Percentiles rank a stretch among this genome's conserved stretches.
phyloP scores from a whole-genome alignment of 2,329 filamentous ascomycete genomes.

The Blumeriella jaapii region DNA sequence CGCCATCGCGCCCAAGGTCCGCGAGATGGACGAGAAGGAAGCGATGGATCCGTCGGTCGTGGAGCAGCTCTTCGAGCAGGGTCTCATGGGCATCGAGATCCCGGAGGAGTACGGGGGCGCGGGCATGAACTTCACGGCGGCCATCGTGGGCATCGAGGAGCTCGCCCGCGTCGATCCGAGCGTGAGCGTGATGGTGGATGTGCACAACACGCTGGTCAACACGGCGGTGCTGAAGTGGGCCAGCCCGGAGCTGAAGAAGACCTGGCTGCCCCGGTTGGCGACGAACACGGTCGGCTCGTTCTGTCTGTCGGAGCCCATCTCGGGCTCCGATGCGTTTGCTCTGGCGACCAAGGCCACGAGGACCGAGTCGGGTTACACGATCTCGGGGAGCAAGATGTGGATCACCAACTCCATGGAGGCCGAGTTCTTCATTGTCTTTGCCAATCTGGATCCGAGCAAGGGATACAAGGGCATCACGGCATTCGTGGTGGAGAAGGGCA shows the following conservation, averaged over 20 bases:
- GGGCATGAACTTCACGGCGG: slow-evolving; percentile 97
- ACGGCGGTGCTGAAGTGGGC: slow-evolving; percentile 83
- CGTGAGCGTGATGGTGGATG: slow-evolving; percentile 89
- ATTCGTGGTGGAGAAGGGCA: slow-evolving; percentile 86
- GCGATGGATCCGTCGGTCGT: slow-evolving; percentile 80
- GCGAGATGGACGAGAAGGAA: slow-evolving; percentile 97
- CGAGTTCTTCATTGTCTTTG: slow-evolving; percentile 93
- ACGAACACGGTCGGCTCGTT: slow-evolving; percentile 87
- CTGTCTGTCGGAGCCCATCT: slow-evolving; percentile 84
- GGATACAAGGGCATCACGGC: slow-evolving; percentile 96
- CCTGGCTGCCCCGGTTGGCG: slow-evolving; percentile 80
- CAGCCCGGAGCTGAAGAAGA: slow-evolving; percentile 64
- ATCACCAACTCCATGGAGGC: slow-evolving; percentile 97
- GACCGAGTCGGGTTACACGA: slow-evolving; percentile 71
- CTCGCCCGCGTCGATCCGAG: slow-evolving; percentile 87
- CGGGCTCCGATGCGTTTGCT: slow-evolving; percentile 92
- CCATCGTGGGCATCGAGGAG: slow-evolving; percentile 95
- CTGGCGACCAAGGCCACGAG: slow-evolving; percentile 82
- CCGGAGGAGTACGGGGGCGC: slow-evolving; percentile 94
- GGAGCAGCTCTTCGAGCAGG: slow-evolving; percentile 93
- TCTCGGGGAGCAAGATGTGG: slow-evolving; percentile 97
- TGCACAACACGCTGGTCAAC: slow-evolving; percentile 97
- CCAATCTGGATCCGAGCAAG: slow-evolving; percentile 83
- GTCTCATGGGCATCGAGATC: slow-evolving; percentile 94
- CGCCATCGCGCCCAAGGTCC: slow-evolving; percentile 77